Base-by-base conservation (phyloP, 2,329 filamentous ascomycete species). In the Calonectria montana region DNA sequence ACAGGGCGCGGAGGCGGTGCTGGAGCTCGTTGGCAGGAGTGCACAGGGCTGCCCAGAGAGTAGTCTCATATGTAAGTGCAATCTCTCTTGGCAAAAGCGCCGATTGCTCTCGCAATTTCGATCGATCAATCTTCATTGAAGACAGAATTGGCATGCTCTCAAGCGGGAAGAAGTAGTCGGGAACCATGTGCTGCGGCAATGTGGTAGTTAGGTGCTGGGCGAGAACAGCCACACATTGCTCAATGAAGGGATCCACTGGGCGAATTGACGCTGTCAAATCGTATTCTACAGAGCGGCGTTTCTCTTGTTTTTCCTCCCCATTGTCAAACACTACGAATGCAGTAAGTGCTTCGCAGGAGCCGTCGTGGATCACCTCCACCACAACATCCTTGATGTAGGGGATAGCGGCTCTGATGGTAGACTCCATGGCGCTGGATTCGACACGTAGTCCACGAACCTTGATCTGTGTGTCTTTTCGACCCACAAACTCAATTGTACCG, bases 401-500 rank as follows among this genome's bases (percentile, higher is more conserved):
- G 25, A 39, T n/a, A 18, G 53, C 53, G 7, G 35, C 37, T 2
- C 21, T 29, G 23, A 62, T 62, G 23, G 15, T 62, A 39, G 37
- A 25, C 27, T 62, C 57, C 1, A 62, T 45, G 2, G 23, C 16
- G 10, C 37, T 23, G 16, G 43, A 13, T 13, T 45, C 39, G 13
- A 62, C 18, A n/a, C 39, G 39, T 3, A n/a, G 6, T 5, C 39
- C 57, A n/a, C 57, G 39, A 7, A 62, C 37, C 23, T 62, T 45
- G 4, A 62, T 18, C 10, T 43, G 39, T 3, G 37, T 62, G 23
- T 62, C 57, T 10, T 62, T 62, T 18, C 89, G 82, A 37, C 88
- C 88, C 43, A 88, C 74, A 64, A 83, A 87, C 0, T 79, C 73
- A 10, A 88, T 77, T 25, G 70, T 73, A 6, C 84, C 84, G 62